Conservation (phyloP, 305 asterid species). For the Andrographis paniculata region DNA sequence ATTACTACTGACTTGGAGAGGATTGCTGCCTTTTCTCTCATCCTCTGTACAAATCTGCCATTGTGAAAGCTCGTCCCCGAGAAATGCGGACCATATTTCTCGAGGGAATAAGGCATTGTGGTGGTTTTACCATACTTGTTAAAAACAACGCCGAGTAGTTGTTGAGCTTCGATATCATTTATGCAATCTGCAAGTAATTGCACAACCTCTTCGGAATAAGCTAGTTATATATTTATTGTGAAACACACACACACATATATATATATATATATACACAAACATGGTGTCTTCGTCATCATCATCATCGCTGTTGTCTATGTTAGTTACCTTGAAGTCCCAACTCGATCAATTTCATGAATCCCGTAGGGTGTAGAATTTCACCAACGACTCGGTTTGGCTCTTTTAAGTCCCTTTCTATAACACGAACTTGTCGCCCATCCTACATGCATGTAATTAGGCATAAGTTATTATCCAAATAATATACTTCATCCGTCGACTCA, state of each 20-base stretch:
- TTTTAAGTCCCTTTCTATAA: slow-evolving; percentile 37
- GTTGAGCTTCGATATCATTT: slow-evolving; percentile 47
- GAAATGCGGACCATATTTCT: slow-evolving; percentile 37
- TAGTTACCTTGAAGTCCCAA: slow-evolving; percentile 35
- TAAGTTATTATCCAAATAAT: no score
- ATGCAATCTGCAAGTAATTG: slow-evolving; percentile 41
- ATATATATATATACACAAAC: no score
- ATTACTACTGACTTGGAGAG: slow-evolving; percentile 55
- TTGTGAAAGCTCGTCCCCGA: slow-evolving; percentile 58
- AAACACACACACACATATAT: slow-evolving; percentile 2
- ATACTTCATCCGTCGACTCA: no score
- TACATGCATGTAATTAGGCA: slow-evolving; percentile 4
- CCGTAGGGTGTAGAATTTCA: slow-evolving; percentile 43
- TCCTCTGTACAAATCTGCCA: slow-evolving; percentile 53
- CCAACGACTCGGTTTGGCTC: slow-evolving; percentile 46
- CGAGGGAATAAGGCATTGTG: slow-evolving; percentile 41
- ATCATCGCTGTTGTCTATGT: not conserved
- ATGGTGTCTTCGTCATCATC: no score
- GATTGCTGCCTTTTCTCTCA: slow-evolving; percentile 54
- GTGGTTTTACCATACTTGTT: slow-evolving; percentile 40
- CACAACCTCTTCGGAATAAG: not conserved
- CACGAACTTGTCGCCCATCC: slow-evolving; percentile 38
- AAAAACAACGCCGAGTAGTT: slow-evolving; percentile 43
- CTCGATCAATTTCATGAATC: slow-evolving; percentile 36
- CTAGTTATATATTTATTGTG: no score